Base-by-base conservation (phyloP, 768 basidiomycete genomes). In the Phlebiopsis gigantea region DNA sequence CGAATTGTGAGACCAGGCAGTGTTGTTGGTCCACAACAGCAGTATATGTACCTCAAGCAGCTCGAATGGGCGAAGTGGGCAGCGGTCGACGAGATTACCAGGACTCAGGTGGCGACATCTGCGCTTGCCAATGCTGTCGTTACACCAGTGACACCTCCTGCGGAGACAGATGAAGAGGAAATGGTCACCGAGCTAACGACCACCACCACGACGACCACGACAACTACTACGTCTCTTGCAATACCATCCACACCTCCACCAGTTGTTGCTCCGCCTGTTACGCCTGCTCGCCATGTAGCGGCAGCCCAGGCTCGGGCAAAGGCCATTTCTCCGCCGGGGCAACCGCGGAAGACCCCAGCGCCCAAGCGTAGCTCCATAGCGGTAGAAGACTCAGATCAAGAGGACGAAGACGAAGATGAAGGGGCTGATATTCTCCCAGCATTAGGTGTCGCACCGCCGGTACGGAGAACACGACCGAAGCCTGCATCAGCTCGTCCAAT, bases 11-110 rank as follows among this genome's bases (percentile, higher is more conserved):
- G 97, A 45, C 97, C 97, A 1, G 96, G 94, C 5, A 88, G 87
- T 56, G 92, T 94, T 44, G 93, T 95, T 50, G 92, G 92, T 12
- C 91, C 91, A 19, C 91, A 93, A 62, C 92, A 93, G 67, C 93
- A 97, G 69, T 97, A 91, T 68, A 85, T 97, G 82, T 94, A 95
- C 68, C 82, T 92, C 66, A 94, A 94, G 74, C 93, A 97, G 66
- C 71, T 94, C 45, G 90, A 93, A 69, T 97, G 93, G 93, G 79
- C 84, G 17, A 91, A 92, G 65, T 96, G 94, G 93, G 84, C 91
- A 1, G 93, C 93, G 4, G 78, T 84, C 2, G 93, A 97, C 66
- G 90, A 93, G 65, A 75, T 85, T 61, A 81, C 78, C 66, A 83
- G 75, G 68, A 67, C 64, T 46, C 81, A 77, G 55, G 70, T 73